A percentile compares a stretch with the other conserved stretches of the same genome.
phyloP scores from a whole-genome alignment of 257 asterid genomes.

The Datura wrightii region DNA sequence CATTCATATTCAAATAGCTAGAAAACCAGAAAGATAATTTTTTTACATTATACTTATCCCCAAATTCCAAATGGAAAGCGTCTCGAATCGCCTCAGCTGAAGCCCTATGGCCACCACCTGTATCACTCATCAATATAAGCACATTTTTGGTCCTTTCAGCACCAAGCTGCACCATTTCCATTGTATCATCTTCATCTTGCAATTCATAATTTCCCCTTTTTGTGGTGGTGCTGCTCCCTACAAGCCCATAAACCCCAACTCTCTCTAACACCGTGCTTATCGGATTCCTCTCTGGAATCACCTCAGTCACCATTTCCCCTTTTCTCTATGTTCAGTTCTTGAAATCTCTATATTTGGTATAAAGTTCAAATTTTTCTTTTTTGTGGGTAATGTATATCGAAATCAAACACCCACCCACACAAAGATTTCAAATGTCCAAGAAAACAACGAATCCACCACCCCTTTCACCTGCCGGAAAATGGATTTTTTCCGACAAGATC shows the following conservation, averaged over 20 bases:
- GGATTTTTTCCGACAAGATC: conserved; percentile 18
- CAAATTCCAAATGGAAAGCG: conserved; percentile 56
- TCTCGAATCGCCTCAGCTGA: conserved; percentile 63
- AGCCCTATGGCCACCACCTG: conserved; percentile 85
- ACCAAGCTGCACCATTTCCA: conserved; percentile 92
- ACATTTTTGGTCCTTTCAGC: conserved; percentile 94
- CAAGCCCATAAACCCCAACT: conserved; percentile 76
- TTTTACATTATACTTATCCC: conserved; percentile 54
- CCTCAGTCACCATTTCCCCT: conserved; percentile 55
- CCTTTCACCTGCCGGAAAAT: conserved; percentile 31
- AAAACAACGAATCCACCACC: conserved; percentile 30
- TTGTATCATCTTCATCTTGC: conserved; percentile 48
- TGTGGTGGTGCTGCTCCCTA: conserved; percentile 43
- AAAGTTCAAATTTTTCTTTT: background rate
- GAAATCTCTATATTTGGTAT: background rate
- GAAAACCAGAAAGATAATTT: background rate
- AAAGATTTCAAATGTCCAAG: conserved; percentile 1
- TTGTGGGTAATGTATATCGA: background rate
- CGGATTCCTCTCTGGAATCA: conserved; percentile 64
- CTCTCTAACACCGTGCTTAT: conserved; percentile 72
- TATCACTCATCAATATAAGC: conserved; percentile 92
- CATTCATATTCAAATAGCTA: background rate
- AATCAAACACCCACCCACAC: background rate
- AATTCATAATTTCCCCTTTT: conserved; percentile 57
- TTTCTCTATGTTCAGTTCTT: background rate